phyloP scores from a whole-genome alignment of 441 rosid genomes.

The Syzygium malaccense region DNA sequence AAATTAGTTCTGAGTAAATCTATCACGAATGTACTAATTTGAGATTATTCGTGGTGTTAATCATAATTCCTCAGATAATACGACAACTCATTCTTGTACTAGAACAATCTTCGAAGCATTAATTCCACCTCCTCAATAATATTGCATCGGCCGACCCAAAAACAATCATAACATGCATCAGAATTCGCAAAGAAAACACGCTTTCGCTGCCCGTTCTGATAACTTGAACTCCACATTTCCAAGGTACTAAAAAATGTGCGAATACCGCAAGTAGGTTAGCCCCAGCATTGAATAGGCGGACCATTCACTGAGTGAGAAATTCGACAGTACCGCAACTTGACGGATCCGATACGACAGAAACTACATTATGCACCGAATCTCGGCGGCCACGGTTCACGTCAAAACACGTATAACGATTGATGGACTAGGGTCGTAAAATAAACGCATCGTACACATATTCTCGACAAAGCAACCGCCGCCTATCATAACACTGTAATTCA shows the following conservation, averaged over 20 bases:
- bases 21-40: too few relatives aligned
- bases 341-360: not conserved
- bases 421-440: not conserved
- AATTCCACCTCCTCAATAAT: not conserved
- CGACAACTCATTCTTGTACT: not conserved
- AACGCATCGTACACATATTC: not conserved
- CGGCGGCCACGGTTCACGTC: not conserved
- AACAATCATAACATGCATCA: not conserved
- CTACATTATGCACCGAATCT: not conserved
- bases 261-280: not conserved
- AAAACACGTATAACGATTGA: not conserved
- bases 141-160: not conserved
- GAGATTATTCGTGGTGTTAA: too few relatives aligned
- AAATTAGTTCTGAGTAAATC: too few relatives aligned
- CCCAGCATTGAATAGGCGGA: not conserved
- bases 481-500: not conserved
- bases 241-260: not conserved
- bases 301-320: not conserved
- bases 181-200: not conserved
- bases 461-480: not conserved
- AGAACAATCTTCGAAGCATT: not conserved
- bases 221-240: too few relatives aligned
- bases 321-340: not conserved
- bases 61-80: too few relatives aligned
- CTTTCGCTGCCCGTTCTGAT: not conserved